These are phyloP conservation scores for Colletotrichum horii DNA, from an alignment of 2,329 filamentous ascomycete species.

Conservation along the genomic window DNA sequence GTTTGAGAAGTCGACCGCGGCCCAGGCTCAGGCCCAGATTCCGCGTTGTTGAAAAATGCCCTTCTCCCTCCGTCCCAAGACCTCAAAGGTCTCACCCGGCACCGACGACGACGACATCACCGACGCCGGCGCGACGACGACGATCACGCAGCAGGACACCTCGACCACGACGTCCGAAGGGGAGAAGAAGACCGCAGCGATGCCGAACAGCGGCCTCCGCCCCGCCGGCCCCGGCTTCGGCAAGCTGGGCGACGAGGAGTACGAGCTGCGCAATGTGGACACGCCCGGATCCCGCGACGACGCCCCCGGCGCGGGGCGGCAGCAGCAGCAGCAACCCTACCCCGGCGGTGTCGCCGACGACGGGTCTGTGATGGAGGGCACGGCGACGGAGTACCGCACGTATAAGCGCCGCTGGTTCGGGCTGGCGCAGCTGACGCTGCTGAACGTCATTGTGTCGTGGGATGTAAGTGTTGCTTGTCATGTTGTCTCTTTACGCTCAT, in stretches of 20 bases:
- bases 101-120: not conserved
- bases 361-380: slow-evolving; percentile 30
- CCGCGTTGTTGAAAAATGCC: not conserved
- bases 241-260: slow-evolving; percentile 27
- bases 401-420: slow-evolving; percentile 94
- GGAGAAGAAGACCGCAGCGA: not conserved
- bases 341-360: slow-evolving; percentile 24
- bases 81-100: not conserved
- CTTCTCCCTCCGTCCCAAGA: slow-evolving; percentile 1
- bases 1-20: not conserved
- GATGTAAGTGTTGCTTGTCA: slow-evolving; percentile 68
- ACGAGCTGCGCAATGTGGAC: slow-evolving; percentile 9
- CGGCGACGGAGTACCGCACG: slow-evolving; percentile 41
- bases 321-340: not conserved
- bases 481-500: not conserved
- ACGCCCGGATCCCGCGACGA: not conserved
- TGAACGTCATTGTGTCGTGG: slow-evolving; percentile 96
- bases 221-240: slow-evolving; percentile 10
- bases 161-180: not conserved
- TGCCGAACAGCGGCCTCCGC: not conserved
- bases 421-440: slow-evolving; percentile 78
- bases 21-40: not conserved
- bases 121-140: not conserved
- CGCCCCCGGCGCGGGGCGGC: not conserved
- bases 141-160: not conserved